Base-by-base conservation (phyloP, 805 yeast species). In the Diddensiella transvaalensis region DNA sequence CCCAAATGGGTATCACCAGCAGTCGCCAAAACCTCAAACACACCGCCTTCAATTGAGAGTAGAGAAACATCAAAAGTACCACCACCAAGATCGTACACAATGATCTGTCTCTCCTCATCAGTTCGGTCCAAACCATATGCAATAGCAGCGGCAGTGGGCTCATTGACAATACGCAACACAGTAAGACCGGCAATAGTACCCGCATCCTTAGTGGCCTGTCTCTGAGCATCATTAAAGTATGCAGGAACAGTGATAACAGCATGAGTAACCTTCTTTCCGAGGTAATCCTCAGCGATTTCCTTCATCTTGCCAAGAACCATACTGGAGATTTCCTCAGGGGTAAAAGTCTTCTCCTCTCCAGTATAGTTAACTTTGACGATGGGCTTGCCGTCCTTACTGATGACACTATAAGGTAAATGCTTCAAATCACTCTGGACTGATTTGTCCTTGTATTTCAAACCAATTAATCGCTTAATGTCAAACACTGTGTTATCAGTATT, bases 1-100 rank as follows among this genome's bases (percentile, higher is more conserved):
- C 96, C 96, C 72, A 88, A 80, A 71, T 88, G 96, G 55, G 96
- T 88, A 70, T 88, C 96, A 84, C 96, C 96, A 54, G 95, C 89
- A 55, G 96, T 87, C 48, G 96, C 90, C 72, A 85, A 79, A 48
- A 87, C 96, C 74, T 87, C 96, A 65, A 87, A 87, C 51, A 88
- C 90, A 72, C 96, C 96, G 59, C 83, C 86, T 66, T 88, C 96
- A 65, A 87, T 87, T 32, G 93, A 80, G 63, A 87, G 78, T 46
- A 87, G 74, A 2, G 96, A 87, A 21, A 87, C 96, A 81, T 87
- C 96, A 59, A 87, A 89, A 57, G 97, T 89, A 78, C 97, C 97
- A 71, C 97, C 97, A 79, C 97, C 97, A 62, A 89, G 79, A 72
- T 89, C 97, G 69, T 87, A 89, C 49, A 89, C 95, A 65, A 89